Evolutionary conservation across 768 basidiomycete species (phyloP).

Genomic region (Kwoniella newhampshirensis): DNA sequence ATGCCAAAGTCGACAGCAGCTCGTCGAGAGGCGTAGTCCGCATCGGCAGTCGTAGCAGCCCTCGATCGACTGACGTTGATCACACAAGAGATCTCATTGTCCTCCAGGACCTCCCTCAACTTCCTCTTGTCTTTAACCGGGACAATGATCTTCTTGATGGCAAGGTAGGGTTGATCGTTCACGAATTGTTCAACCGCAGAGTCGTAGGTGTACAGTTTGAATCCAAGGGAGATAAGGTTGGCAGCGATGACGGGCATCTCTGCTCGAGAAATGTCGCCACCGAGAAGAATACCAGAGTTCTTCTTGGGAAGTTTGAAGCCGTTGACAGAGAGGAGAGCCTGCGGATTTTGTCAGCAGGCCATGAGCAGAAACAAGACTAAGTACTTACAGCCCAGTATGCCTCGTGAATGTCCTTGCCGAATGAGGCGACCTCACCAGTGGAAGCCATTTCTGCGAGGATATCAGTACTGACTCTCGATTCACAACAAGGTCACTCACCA

Average conservation of each 20-base stretch:
- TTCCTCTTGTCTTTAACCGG: slow-evolving; percentile 95
- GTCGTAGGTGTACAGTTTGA: slow-evolving; percentile 71
- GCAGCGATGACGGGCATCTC: slow-evolving; percentile 84
- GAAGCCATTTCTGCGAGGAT: slow-evolving; percentile 84
- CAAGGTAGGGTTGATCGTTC: slow-evolving; percentile 74
- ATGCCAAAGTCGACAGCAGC: slow-evolving; percentile 96
- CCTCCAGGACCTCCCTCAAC: slow-evolving; percentile 77
- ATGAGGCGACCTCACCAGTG: slow-evolving; percentile 95
- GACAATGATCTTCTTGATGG: slow-evolving; percentile 82
- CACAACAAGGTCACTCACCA: slow-evolving; percentile 60
- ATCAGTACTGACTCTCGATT: neutral
- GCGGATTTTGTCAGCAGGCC: neutral
- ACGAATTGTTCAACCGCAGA: slow-evolving; percentile 73
- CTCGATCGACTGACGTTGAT: slow-evolving; percentile 85
- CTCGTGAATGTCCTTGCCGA: slow-evolving; percentile 89
- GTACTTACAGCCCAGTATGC: slow-evolving; percentile 59
- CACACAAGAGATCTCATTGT: slow-evolving; percentile 90
- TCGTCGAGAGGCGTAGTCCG: slow-evolving; percentile 94
- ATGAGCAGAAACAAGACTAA: no score
- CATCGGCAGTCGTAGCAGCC: slow-evolving; percentile 73
- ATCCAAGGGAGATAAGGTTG: slow-evolving; percentile 77
- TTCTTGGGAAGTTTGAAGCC: slow-evolving; percentile 88
- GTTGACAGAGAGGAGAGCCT: slow-evolving; percentile 81
- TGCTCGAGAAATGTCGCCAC: slow-evolving; percentile 82
- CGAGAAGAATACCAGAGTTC: slow-evolving; percentile 83